These are phyloP conservation scores for Sanghuangporus sanghuang DNA, from an alignment of 1,284 basidiomycete genomes.

Conservation along the genomic window DNA sequence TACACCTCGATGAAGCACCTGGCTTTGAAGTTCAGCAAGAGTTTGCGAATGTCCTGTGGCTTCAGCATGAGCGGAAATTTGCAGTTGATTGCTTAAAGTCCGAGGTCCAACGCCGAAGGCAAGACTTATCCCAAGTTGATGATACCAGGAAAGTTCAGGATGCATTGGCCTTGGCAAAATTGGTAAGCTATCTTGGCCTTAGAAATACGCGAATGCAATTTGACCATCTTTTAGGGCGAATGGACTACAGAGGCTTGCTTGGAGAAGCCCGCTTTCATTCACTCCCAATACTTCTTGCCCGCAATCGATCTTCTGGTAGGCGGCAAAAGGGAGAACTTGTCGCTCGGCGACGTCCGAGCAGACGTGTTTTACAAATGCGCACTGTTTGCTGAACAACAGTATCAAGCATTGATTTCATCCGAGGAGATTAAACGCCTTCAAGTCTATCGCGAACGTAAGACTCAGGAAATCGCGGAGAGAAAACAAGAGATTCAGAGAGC, in stretches of 20 bases:
- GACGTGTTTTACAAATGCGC: conserved; percentile 83
- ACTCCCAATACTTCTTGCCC: conserved; percentile 61
- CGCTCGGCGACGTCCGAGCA: conserved; percentile 37
- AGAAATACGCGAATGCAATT: conserved; percentile 2
- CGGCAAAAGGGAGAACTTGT: conserved; percentile 20
- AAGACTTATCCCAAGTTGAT: conserved; percentile 14
- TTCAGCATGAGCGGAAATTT: conserved; percentile 76
- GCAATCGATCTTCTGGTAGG: conserved; percentile 44
- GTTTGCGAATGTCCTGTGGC: conserved; percentile 88
- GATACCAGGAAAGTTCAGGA: conserved; percentile 23
- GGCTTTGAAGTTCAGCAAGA: conserved; percentile 67
- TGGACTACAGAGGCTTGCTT: conserved; percentile 88
- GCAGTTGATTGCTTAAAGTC: conserved; percentile 75
- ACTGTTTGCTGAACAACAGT: conserved; percentile 85
- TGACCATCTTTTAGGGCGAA: conserved; percentile 52
- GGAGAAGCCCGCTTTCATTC: conserved; percentile 77
- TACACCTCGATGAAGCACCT: conserved; percentile 47
- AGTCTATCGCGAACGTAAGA: conserved; percentile 71
- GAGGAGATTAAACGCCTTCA: conserved; percentile 71
- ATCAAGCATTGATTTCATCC: conserved; percentile 63
- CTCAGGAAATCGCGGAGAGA: conserved; percentile 52
- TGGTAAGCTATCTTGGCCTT: conserved; percentile 40
- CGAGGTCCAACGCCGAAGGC: conserved; percentile 30
- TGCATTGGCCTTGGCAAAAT: conserved; percentile 51
- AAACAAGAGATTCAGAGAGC: conserved; percentile 35